Conservation (phyloP, 805 yeast species). For the Suhomyces canberraensis region DNA sequence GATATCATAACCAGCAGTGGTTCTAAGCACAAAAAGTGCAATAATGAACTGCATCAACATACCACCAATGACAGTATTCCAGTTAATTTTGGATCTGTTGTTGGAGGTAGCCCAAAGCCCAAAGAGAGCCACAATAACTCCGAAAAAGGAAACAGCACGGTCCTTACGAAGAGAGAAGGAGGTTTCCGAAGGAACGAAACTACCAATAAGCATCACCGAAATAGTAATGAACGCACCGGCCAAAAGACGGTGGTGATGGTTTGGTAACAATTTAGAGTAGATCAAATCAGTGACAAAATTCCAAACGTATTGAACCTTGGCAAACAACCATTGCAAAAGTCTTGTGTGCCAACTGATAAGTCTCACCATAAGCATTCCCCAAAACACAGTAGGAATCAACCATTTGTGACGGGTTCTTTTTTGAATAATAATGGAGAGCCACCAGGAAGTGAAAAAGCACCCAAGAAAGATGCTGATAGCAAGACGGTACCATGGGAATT, state of each 20-base stretch:
- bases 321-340: slow-evolving; percentile 14
- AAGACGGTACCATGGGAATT: slow-evolving; percentile 10
- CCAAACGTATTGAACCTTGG: slow-evolving; percentile 19
- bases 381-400: slow-evolving; percentile 57
- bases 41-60: slow-evolving; percentile 57
- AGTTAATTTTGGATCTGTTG: slow-evolving; percentile 43
- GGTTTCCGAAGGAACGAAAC: slow-evolving; percentile 50
- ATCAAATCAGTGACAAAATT: slow-evolving; percentile 28
- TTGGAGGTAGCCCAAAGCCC: slow-evolving; percentile 45
- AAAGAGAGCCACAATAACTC: slow-evolving; percentile 45
- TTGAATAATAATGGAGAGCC: slow-evolving; percentile 54
- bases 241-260: slow-evolving; percentile 35
- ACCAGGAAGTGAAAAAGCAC: slow-evolving; percentile 30
- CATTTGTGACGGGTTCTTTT: slow-evolving; percentile 47
- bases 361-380: slow-evolving; percentile 49
- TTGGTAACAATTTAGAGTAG: slow-evolving; percentile 40
- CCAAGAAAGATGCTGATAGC: slow-evolving; percentile 19
- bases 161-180: slow-evolving; percentile 46
- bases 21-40: slow-evolving; percentile 59
- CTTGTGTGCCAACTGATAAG: slow-evolving; percentile 50
- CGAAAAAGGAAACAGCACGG: slow-evolving; percentile 57
- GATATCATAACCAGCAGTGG: slow-evolving; percentile 57
- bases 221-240: slow-evolving; percentile 45
- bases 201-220: slow-evolving; percentile 50
- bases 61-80: slow-evolving; percentile 61